Evolutionary conservation across 2,329 filamentous ascomycete species (phyloP).

Genomic region (Coniella vitis): DNA sequence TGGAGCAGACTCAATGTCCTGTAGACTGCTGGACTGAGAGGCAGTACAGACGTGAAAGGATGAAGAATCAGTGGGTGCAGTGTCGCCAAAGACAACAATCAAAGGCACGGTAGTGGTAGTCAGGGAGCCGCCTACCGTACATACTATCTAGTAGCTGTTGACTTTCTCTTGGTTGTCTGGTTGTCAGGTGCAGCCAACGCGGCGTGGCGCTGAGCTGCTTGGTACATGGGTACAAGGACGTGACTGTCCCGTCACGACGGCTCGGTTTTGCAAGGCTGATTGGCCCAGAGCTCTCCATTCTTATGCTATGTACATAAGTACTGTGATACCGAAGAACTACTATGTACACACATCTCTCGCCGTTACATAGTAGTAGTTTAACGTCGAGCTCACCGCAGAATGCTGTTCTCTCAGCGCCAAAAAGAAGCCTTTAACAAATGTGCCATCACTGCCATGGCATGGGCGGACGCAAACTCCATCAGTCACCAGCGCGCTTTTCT

Average conservation of each 20-base stretch:
- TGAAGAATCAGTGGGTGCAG: conserved; percentile 1
- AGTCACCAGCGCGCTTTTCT: no score
- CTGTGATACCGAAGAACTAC: no score
- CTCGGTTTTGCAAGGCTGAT: conserved; percentile 1
- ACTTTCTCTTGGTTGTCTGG: conserved; percentile 2
- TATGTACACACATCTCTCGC: no score
- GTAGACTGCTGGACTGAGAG: neutral
- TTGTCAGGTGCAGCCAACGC: neutral
- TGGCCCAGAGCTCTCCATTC: conserved; percentile 5
- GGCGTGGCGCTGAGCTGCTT: no score
- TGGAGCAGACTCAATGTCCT: conserved; percentile 9
- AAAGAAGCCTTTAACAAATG: no score
- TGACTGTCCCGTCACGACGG: neutral
- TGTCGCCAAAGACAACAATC: neutral
- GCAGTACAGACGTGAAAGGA: conserved; percentile 2
- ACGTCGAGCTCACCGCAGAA: no score
- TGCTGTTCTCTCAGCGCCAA: no score
- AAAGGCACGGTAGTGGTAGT: neutral
- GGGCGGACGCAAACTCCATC: no score
- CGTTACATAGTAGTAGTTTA: no score
- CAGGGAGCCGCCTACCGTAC: neutral
- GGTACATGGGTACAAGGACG: no score
- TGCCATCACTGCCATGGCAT: no score
- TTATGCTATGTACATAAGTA: neutral
- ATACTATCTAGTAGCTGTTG: neutral